phyloP scores from a whole-genome alignment of 805 yeast species.

The Metschnikowia henanensis region DNA sequence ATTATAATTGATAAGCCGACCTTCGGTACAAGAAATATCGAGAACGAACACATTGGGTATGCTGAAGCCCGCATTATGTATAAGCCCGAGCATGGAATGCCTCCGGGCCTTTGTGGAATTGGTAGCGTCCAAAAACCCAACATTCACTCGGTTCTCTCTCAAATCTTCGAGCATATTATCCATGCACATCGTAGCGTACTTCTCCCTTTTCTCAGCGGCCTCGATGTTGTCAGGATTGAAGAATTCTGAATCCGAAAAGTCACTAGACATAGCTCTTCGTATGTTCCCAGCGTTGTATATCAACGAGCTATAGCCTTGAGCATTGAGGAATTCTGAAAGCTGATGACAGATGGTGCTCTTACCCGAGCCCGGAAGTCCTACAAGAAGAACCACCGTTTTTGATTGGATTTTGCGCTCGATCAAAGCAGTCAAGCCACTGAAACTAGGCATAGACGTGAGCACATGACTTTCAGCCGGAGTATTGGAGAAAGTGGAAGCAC shows the following conservation, averaged over 20 bases:
- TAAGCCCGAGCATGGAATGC: slow-evolving; percentile 27
- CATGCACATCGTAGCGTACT: slow-evolving; percentile 35
- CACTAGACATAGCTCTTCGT: slow-evolving; percentile 34
- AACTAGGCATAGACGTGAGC: slow-evolving; percentile 9
- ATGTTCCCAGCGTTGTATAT: slow-evolving; percentile 53
- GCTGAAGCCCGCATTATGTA: slow-evolving; percentile 22
- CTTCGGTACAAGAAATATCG: slow-evolving; percentile 60
- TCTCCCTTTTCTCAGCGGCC: slow-evolving; percentile 34
- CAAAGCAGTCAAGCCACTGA: slow-evolving; percentile 16
- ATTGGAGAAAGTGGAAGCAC: slow-evolving; percentile 17
- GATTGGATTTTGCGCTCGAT: slow-evolving; percentile 15
- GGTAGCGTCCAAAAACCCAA: slow-evolving; percentile 46
- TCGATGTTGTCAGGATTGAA: slow-evolving; percentile 37
- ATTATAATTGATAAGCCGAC: slow-evolving; percentile 53
- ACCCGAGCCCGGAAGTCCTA: slow-evolving; percentile 45
- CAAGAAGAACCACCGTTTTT: slow-evolving; percentile 31
- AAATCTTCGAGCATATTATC: slow-evolving; percentile 33
- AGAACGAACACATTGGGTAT: slow-evolving; percentile 48
- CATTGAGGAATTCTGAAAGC: slow-evolving; percentile 21
- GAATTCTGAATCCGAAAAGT: slow-evolving; percentile 33
- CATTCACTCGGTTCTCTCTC: slow-evolving; percentile 24
- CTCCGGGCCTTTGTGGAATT: slow-evolving; percentile 40
- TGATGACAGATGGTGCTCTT: slow-evolving; percentile 40
- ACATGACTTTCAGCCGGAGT: slow-evolving; percentile 21
- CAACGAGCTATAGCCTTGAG: slow-evolving; percentile 12